phyloP scores from a whole-genome alignment of 345 rosid genomes.

The Jatropha curcas region DNA sequence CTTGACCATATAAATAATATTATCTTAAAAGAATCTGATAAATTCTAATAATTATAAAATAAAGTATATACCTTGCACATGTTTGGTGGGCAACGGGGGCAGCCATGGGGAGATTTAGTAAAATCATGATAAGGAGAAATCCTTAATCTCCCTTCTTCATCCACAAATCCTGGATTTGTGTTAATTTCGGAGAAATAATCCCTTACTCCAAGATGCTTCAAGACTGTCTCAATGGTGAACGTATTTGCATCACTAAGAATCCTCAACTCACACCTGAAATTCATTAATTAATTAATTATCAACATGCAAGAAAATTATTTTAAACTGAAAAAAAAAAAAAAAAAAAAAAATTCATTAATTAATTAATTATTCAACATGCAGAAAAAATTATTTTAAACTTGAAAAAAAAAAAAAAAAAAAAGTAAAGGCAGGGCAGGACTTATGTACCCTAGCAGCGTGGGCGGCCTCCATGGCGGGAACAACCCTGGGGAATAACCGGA shows the following conservation, averaged over 20 bases:
- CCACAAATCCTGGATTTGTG: constrained; percentile 67
- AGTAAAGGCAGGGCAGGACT: too few species aligned
- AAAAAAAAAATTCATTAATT: background rate
- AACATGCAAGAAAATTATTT: background rate
- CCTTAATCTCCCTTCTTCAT: constrained; percentile 55
- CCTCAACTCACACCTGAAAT: constrained; percentile 76
- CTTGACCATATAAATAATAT: too few species aligned
- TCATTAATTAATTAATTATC: background rate
- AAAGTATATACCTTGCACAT: constrained; percentile 79
- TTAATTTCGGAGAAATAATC: constrained; percentile 76
- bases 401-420: background rate
- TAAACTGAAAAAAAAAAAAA: background rate
- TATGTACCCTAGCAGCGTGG: constrained; percentile 73
- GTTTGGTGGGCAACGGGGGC: constrained; percentile 76
- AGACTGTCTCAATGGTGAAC: constrained; percentile 73
- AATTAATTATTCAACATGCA: background rate
- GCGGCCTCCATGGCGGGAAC: constrained; percentile 73
- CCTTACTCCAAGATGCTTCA: constrained; percentile 62
- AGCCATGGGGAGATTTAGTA: constrained; percentile 59
- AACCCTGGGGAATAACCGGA: constrained; percentile 67
- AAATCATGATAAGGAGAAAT: constrained; percentile 69
- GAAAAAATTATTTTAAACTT: background rate
- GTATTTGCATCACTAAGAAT: constrained; percentile 75
- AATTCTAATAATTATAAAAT: background rate
- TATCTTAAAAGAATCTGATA: too few species aligned